A percentile compares a stretch with the other conserved stretches of the same genome.
phyloP scores from a whole-genome alignment of 2,329 filamentous ascomycete genomes.

The Xylaria sp. region DNA sequence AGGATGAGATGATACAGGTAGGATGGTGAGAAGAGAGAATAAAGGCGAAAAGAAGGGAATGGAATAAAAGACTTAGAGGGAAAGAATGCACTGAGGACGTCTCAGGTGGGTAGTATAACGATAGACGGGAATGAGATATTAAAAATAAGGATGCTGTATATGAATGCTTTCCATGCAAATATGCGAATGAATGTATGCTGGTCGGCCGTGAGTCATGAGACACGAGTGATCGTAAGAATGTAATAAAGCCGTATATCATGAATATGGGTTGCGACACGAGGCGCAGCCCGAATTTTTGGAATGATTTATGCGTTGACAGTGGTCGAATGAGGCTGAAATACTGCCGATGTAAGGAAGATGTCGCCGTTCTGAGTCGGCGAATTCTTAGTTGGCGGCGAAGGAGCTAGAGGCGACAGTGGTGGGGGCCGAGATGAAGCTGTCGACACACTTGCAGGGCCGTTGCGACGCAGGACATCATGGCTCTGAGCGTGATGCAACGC shows the following conservation, averaged over 20 bases:
- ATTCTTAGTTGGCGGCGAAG: slow-evolving; percentile 45
- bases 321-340: slow-evolving; percentile 50
- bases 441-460: slow-evolving; percentile 30
- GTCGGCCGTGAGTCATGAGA: slow-evolving; percentile 40
- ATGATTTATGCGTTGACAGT: slow-evolving; percentile 17
- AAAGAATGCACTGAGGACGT: neutral
- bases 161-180: slow-evolving; percentile 23
- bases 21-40: neutral
- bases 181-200: slow-evolving; percentile 34
- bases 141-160: slow-evolving; percentile 6
- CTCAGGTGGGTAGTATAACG: neutral
- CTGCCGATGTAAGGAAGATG: slow-evolving; percentile 56
- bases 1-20: slow-evolving; percentile 17
- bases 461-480: slow-evolving; percentile 55
- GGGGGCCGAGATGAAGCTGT: slow-evolving; percentile 37
- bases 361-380: slow-evolving; percentile 39
- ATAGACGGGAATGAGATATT: neutral
- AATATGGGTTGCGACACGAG: neutral
- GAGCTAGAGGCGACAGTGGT: slow-evolving; percentile 43
- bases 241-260: slow-evolving; percentile 24
- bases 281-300: neutral
- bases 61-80: neutral
- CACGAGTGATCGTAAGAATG: slow-evolving; percentile 23
- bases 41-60: neutral
- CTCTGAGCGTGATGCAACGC: slow-evolving; percentile 56